Conservation (phyloP, 768 basidiomycete species). For the Russula sp. region DNA sequence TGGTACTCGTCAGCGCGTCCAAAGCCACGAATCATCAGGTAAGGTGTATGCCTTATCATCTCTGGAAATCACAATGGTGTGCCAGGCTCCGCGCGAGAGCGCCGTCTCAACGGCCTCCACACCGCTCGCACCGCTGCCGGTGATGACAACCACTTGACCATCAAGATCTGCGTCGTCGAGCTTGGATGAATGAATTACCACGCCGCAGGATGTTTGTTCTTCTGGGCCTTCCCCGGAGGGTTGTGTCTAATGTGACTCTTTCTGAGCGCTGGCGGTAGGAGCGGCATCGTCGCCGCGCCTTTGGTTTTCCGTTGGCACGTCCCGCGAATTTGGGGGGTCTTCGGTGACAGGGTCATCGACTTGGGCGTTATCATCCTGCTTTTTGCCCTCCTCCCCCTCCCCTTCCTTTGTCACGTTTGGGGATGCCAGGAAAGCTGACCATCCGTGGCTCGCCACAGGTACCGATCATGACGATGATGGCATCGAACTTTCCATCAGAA, state of each 20-base stretch:
- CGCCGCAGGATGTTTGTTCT: constrained; percentile 32
- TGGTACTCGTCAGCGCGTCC: not conserved
- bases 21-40: constrained; percentile 42
- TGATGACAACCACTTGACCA: constrained; percentile 41
- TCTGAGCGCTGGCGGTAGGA: not conserved
- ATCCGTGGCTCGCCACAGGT: constrained; percentile 45
- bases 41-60: constrained; percentile 31
- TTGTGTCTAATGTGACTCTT: constrained; percentile 12
- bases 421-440: constrained; percentile 42
- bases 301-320: too few species aligned
- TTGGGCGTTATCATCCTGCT: not conserved
- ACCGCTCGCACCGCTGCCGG: constrained; percentile 50
- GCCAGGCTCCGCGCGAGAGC: constrained; percentile 31
- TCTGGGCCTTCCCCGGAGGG: constrained; percentile 25
- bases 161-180: constrained; percentile 37
- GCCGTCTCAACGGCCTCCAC: constrained; percentile 43
- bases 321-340: too few species aligned
- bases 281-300: not conserved
- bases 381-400: not conserved
- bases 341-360: not conserved
- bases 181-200: constrained; percentile 44
- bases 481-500: constrained; percentile 43
- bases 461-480: constrained; percentile 44
- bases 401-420: constrained; percentile 27
- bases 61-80: constrained; percentile 37